Percentiles rank a stretch among this genome's conserved stretches.
phyloP scores from a whole-genome alignment of 129 eudicot species.

The Rutidosis leptorrhynchoides region DNA sequence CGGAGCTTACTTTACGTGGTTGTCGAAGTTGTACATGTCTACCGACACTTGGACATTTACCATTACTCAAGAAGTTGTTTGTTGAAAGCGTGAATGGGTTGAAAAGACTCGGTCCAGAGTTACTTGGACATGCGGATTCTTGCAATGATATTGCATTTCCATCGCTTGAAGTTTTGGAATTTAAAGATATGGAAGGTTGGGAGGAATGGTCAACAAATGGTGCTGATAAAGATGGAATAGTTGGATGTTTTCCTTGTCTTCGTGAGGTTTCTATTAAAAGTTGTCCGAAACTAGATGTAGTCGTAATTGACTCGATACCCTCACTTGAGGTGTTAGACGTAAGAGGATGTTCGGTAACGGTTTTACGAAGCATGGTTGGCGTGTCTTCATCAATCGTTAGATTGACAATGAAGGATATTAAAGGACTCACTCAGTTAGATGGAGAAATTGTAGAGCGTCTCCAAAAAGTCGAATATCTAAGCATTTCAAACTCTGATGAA shows the following conservation, averaged over 20 bases:
- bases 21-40: slow-evolving; percentile 33
- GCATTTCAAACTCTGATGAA: neutral
- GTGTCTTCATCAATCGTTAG: neutral
- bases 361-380: neutral
- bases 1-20: slow-evolving; percentile 22
- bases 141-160: slow-evolving; percentile 30
- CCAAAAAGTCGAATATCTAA: too few relatives aligned
- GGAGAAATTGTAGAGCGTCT: too few relatives aligned
- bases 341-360: neutral
- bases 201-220: slow-evolving; percentile 21
- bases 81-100: slow-evolving; percentile 32
- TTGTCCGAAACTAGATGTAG: neutral
- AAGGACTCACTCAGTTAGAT: too few relatives aligned
- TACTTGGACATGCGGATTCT: slow-evolving; percentile 21
- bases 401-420: too few relatives aligned
- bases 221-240: neutral
- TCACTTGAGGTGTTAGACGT: neutral
- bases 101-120: slow-evolving; percentile 35
- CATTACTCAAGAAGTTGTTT: slow-evolving; percentile 29
- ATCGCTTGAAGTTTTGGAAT: slow-evolving; percentile 25
- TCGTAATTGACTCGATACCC: neutral
- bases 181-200: slow-evolving; percentile 22
- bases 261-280: neutral
- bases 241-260: slow-evolving; percentile 21
- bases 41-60: slow-evolving; percentile 51